Percentiles rank a stretch among this genome's conserved stretches.
Conservation (phyloP, 2,329 filamentous ascomycete species). For the Xylariaceae sp. region DNA sequence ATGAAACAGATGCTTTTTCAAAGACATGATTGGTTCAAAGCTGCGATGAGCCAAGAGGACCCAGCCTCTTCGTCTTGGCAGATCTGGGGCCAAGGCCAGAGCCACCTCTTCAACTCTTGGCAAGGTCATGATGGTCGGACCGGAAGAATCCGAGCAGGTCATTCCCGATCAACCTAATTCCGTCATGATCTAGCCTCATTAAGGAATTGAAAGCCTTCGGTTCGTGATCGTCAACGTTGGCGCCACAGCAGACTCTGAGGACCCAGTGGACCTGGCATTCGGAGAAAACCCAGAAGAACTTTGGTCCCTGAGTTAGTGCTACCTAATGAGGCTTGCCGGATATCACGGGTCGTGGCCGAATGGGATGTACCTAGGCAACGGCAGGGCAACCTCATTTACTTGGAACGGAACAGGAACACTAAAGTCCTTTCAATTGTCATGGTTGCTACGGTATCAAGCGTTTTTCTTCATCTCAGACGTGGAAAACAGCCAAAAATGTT, state of each 20-base stretch:
- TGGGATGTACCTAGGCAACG: not conserved
- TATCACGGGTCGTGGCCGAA: not conserved
- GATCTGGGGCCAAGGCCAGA: conserved; percentile 14
- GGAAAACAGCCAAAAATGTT: no score
- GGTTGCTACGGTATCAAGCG: conserved; percentile 16
- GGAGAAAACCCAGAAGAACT: conserved; percentile 7
- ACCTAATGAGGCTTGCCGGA: not conserved
- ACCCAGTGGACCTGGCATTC: not conserved
- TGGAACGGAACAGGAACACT: not conserved
- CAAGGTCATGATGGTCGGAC: conserved; percentile 22
- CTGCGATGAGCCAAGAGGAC: no score
- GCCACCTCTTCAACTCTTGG: no score
- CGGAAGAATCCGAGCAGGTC: conserved; percentile 23
- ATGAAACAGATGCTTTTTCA: conserved; percentile 5
- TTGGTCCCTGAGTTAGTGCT: not conserved
- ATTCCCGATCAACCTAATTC: conserved; percentile 13
- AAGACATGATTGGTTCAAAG: conserved; percentile 18
- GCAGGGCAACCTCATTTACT: conserved; percentile 6
- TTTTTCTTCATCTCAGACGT: not conserved
- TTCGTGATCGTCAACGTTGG: not conserved
- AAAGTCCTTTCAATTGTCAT: conserved; percentile 7
- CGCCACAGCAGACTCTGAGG: no score
- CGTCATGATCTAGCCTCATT: conserved; percentile 18
- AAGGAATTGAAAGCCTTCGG: no score
- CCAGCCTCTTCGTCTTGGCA: conserved; percentile 17